A percentile compares a stretch with the other conserved stretches of the same genome.
These are phyloP conservation scores for Fusarium buxicola DNA, from an alignment of 2,329 filamentous ascomycete genomes.

Conservation along the genomic window DNA sequence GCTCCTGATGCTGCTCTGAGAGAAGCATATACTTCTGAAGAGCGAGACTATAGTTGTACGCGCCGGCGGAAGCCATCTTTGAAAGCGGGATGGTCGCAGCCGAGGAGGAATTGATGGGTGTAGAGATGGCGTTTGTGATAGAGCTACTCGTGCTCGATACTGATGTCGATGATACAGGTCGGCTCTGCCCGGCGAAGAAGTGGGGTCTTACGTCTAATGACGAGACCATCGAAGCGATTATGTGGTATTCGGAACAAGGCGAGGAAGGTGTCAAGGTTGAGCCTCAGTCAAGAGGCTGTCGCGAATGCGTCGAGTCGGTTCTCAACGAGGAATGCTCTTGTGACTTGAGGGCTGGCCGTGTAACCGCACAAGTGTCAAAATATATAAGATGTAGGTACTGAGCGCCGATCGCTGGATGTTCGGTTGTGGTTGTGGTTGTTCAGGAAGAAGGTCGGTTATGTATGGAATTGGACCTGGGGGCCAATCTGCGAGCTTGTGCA, in stretches of 20 bases:
- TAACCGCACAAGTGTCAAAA: conserved; percentile 7
- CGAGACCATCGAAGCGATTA: conserved; percentile 50
- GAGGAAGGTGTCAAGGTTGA: conserved; percentile 4
- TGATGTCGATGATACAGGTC: conserved; percentile 40
- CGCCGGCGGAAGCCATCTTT: conserved; percentile 46
- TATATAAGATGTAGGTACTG: conserved; percentile 34
- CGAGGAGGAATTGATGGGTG: conserved; percentile 11
- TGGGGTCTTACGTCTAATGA: conserved; percentile 46
- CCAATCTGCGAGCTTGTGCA: conserved; percentile 39
- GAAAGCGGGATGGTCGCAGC: conserved; percentile 7
- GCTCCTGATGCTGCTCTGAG: conserved; percentile 65
- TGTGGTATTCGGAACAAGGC: conserved; percentile 15
- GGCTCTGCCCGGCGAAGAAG: conserved; percentile 42
- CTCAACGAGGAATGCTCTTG: conserved; percentile 11
- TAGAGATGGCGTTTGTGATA: conserved; percentile 8
- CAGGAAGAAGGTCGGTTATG: conserved; percentile 20
- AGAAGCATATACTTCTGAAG: conserved; percentile 67
- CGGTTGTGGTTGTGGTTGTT: conserved; percentile 26
- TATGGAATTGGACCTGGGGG: conserved; percentile 4
- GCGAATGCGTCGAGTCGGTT: conserved; percentile 15
- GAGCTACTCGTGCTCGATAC: conserved; percentile 25
- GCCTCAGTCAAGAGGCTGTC: conserved; percentile 23
- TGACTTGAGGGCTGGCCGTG: conserved; percentile 18
- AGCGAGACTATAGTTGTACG: conserved; percentile 57
- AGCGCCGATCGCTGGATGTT: conserved; percentile 26